phyloP scores from a whole-genome alignment of 371 early-diverging fungal species.

The Circinella minor region DNA sequence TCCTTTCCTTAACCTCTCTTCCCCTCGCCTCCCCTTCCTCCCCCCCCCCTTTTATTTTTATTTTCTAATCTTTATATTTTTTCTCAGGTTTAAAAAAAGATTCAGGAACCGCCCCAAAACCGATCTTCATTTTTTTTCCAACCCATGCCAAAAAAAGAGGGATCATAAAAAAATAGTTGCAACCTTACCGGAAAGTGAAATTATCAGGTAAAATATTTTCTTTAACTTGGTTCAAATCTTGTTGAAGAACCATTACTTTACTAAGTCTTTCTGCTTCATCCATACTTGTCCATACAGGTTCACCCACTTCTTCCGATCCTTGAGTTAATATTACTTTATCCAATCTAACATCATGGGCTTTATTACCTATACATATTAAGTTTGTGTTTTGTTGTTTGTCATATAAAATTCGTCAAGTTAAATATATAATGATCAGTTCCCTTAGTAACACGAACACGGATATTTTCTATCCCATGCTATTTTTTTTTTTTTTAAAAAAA shows the following conservation, averaged over 20 bases:
- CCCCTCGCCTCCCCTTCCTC: background rate
- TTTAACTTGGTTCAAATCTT: constrained; percentile 11
- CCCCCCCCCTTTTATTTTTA: background rate
- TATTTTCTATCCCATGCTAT: no score
- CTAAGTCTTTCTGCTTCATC: constrained; percentile 5
- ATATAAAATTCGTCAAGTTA: no score
- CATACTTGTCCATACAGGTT: constrained; percentile 4
- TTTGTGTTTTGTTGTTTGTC: no score
- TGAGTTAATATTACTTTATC: constrained; percentile 4
- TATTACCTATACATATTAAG: constrained; percentile 15
- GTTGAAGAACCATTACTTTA: constrained; percentile 10
- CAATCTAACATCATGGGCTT: constrained; percentile 9
- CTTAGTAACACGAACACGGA: no score
- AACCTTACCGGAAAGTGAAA: constrained; percentile 16
- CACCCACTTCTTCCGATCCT: background rate
- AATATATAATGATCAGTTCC: no score
- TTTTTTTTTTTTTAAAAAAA: background rate
- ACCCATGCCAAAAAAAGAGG: constrained; percentile 11
- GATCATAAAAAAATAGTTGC: no score
- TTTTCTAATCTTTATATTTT: background rate
- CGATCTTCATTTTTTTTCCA: background rate
- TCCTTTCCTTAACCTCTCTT: background rate
- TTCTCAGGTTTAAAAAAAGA: constrained; percentile 10
- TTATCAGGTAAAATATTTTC: constrained; percentile 3
- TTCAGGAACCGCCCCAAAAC: constrained; percentile 12